A percentile compares a stretch with the other conserved stretches of the same genome.
These are phyloP conservation scores for Copromyces sp. DNA, from an alignment of 495 filamentous ascomycete genomes.

Conservation along the genomic window DNA sequence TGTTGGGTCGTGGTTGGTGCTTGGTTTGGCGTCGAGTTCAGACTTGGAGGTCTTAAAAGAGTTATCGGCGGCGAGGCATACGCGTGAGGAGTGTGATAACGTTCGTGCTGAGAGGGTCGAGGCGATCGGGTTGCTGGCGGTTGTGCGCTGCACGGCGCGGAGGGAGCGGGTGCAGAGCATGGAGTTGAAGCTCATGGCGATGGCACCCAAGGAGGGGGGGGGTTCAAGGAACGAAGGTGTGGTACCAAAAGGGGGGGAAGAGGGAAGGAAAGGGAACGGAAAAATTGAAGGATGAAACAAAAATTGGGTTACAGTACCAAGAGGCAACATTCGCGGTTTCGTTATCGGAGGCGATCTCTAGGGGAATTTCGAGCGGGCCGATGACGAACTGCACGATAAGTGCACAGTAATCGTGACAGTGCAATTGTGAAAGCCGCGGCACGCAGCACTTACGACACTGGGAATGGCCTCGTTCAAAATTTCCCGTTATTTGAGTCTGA, in stretches of 20 bases:
- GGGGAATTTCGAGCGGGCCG: background rate
- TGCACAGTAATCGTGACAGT: constrained; percentile 5
- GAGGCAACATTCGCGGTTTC: background rate
- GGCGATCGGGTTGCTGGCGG: background rate
- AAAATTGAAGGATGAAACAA: background rate
- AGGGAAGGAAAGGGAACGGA: background rate
- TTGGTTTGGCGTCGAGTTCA: background rate
- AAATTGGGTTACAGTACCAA: background rate
- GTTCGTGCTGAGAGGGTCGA: background rate
- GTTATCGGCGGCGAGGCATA: background rate
- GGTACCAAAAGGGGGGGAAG: too few relatives aligned
- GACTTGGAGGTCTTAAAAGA: background rate
- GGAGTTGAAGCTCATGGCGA: constrained; percentile 6
- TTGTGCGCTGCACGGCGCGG: constrained; percentile 5
- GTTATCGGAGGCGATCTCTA: background rate
- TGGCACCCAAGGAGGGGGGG: background rate
- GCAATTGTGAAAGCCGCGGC: too few relatives aligned
- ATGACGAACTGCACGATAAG: constrained; percentile 1
- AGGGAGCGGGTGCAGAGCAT: constrained; percentile 9
- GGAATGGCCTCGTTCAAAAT: background rate
- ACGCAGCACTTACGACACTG: background rate
- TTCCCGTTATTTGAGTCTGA: too few relatives aligned
- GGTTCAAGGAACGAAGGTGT: background rate
- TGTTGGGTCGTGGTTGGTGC: background rate
- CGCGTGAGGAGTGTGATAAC: background rate